These are phyloP conservation scores for Microstroma glucosiphilum DNA, from an alignment of 1,284 basidiomycete species.

Conservation along the genomic window DNA sequence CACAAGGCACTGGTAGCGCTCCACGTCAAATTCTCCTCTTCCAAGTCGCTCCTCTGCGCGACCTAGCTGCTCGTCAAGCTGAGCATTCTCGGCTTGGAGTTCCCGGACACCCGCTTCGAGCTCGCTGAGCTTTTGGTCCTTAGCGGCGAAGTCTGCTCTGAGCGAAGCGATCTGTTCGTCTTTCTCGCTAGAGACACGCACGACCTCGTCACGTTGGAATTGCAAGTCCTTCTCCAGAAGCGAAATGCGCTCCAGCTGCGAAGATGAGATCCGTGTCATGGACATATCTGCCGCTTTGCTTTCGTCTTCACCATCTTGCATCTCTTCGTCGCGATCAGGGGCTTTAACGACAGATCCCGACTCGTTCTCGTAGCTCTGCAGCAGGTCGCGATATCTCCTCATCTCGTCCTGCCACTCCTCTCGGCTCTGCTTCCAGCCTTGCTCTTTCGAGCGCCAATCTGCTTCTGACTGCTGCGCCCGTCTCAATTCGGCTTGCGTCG, in stretches of 20 bases:
- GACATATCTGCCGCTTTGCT: slow-evolving; percentile 31
- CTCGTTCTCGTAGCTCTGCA: slow-evolving; percentile 34
- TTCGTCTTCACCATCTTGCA: slow-evolving; percentile 37
- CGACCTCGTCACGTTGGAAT: background rate
- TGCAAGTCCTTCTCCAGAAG: background rate
- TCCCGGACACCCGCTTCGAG: slow-evolving; percentile 9
- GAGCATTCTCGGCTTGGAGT: slow-evolving; percentile 38
- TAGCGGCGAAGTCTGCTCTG: background rate
- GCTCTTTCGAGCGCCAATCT: slow-evolving; percentile 6
- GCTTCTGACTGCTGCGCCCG: background rate
- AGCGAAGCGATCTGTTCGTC: background rate
- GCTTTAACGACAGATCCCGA: slow-evolving; percentile 27
- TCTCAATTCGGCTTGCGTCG: slow-evolving; percentile 17
- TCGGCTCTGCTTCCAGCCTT: slow-evolving; percentile 15
- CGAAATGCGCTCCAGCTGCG: slow-evolving; percentile 10
- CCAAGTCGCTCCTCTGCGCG: slow-evolving; percentile 60
- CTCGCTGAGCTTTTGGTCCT: background rate
- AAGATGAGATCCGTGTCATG: background rate
- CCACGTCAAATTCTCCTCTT: slow-evolving; percentile 70
- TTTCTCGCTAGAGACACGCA: background rate
- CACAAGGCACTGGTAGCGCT: slow-evolving; percentile 64
- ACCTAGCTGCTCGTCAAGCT: slow-evolving; percentile 61
- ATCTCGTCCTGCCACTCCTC: slow-evolving; percentile 24
- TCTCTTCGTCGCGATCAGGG: slow-evolving; percentile 27
- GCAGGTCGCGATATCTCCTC: slow-evolving; percentile 23